phyloP scores from a whole-genome alignment of 2,329 filamentous ascomycete species.

The Juglanconis juglandina region DNA sequence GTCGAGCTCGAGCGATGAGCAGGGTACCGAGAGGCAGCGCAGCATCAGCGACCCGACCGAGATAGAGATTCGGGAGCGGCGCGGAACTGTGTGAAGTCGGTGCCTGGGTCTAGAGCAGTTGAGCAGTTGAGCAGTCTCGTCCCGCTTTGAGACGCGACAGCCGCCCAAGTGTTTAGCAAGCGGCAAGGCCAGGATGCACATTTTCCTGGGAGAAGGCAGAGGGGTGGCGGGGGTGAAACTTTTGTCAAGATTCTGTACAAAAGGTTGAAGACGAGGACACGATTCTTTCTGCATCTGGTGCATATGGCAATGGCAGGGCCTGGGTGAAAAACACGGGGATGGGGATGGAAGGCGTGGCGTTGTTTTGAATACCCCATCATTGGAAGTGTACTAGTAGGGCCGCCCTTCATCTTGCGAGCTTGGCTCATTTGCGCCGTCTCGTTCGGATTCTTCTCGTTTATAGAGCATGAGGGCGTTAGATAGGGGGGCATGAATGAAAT shows the following conservation, averaged over 20 bases:
- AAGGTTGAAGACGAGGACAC: constrained; percentile 7
- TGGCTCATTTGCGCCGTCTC: background rate
- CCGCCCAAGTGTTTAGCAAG: background rate
- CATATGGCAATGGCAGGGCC: constrained; percentile 16
- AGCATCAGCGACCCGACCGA: constrained; percentile 42
- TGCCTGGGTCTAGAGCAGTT: background rate
- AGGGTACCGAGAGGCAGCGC: constrained; percentile 55
- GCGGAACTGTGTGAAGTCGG: constrained; percentile 2
- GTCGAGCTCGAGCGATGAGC: constrained; percentile 53
- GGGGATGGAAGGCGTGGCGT: constrained; percentile 9
- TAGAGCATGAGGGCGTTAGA: background rate
- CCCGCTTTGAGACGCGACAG: background rate
- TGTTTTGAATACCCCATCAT: constrained; percentile 17
- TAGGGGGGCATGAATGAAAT: background rate
- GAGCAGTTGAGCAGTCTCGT: background rate
- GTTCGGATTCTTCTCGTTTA: background rate
- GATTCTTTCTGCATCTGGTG: constrained; percentile 17
- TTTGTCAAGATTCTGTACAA: constrained; percentile 11
- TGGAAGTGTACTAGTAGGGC: constrained; percentile 7
- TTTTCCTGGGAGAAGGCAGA: no score
- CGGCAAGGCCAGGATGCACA: no score
- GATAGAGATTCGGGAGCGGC: constrained; percentile 20
- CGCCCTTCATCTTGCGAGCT: background rate
- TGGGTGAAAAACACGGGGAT: constrained; percentile 6
- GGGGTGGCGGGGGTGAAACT: background rate